Conservation (phyloP, 2,329 filamentous ascomycete genomes). For the Microdochium nivale region DNA sequence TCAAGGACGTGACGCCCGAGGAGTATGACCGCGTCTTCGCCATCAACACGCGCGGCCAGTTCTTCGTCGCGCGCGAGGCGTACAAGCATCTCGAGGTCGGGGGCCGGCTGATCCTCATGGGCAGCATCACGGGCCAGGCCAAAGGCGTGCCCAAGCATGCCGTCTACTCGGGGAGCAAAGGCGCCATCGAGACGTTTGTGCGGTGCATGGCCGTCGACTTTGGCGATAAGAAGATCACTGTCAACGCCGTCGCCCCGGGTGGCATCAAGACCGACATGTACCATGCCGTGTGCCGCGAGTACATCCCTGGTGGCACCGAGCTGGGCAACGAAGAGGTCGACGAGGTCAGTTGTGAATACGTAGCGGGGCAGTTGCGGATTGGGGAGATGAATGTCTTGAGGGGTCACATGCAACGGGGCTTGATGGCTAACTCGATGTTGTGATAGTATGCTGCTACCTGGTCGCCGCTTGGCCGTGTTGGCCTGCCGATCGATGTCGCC, state of each 20-base stretch:
- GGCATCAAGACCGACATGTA: conserved; percentile 64
- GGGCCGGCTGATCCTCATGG: conserved; percentile 66
- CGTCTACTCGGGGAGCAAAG: conserved; percentile 69
- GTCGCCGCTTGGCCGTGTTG: conserved; percentile 57
- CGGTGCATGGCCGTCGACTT: conserved; percentile 66
- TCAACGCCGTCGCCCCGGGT: conserved; percentile 59
- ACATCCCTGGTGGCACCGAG: conserved; percentile 49
- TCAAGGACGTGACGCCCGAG: conserved; percentile 60
- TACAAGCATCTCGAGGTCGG: conserved; percentile 61
- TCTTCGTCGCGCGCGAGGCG: conserved; percentile 63
- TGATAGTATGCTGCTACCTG: conserved; percentile 50
- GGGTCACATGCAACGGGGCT: not conserved
- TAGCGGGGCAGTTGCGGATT: not conserved
- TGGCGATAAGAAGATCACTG: conserved; percentile 58
- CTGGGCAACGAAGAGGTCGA: conserved; percentile 51
- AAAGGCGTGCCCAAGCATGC: conserved; percentile 62
- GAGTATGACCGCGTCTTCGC: conserved; percentile 65
- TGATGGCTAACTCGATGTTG: not conserved
- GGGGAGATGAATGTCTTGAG: not conserved
- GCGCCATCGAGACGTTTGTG: conserved; percentile 68
- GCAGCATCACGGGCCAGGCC: conserved; percentile 58
- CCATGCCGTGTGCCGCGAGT: conserved; percentile 55
- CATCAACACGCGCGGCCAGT: conserved; percentile 61
- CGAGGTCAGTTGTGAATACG: conserved; percentile 27
- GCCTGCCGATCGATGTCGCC: conserved; percentile 60